Percentiles rank a stretch among this genome's conserved stretches.
These are phyloP conservation scores for Geosmithia flava DNA, from an alignment of 2,329 filamentous ascomycete genomes.

Conservation along the genomic window DNA sequence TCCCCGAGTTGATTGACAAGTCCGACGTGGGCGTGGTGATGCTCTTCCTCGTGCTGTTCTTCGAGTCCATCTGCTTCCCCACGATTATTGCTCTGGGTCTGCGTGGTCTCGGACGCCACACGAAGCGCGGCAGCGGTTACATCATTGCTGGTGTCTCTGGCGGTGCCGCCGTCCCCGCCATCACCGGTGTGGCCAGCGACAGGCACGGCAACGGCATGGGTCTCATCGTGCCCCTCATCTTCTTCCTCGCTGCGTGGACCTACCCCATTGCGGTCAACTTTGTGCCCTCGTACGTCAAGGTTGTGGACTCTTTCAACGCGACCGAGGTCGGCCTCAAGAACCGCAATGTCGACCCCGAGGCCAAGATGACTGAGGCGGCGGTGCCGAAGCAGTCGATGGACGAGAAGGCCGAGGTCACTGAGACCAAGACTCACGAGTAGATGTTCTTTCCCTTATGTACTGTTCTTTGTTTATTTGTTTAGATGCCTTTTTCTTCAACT, in stretches of 20 bases:
- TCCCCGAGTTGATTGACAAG: slow-evolving; percentile 9
- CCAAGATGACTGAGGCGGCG: slow-evolving; percentile 2
- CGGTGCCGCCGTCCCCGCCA: slow-evolving; percentile 61
- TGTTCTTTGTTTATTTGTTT: background rate
- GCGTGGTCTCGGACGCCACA: slow-evolving; percentile 62
- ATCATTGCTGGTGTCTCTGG: slow-evolving; percentile 58
- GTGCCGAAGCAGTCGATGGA: slow-evolving; percentile 1
- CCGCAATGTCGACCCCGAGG: slow-evolving; percentile 10
- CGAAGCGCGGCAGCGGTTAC: slow-evolving; percentile 63
- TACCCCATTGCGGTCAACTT: slow-evolving; percentile 56
- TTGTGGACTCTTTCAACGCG: slow-evolving; percentile 45
- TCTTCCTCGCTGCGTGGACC: slow-evolving; percentile 42
- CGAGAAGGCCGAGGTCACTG: background rate
- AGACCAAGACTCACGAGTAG: background rate
- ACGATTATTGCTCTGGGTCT: slow-evolving; percentile 71
- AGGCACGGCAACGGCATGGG: slow-evolving; percentile 43
- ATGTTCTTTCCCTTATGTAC: too few relatives aligned
- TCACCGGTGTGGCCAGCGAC: slow-evolving; percentile 59
- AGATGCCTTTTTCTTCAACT: background rate
- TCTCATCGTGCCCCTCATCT: slow-evolving; percentile 53
- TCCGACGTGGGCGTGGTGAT: slow-evolving; percentile 41
- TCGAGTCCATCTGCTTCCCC: slow-evolving; percentile 71
- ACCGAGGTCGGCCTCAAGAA: slow-evolving; percentile 27
- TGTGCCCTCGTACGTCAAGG: slow-evolving; percentile 46
- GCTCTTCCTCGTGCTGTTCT: slow-evolving; percentile 62